Percentiles rank a stretch among this genome's conserved stretches.
phyloP scores from a whole-genome alignment of 2,329 filamentous ascomycete genomes.

The Apiospora sp. region DNA sequence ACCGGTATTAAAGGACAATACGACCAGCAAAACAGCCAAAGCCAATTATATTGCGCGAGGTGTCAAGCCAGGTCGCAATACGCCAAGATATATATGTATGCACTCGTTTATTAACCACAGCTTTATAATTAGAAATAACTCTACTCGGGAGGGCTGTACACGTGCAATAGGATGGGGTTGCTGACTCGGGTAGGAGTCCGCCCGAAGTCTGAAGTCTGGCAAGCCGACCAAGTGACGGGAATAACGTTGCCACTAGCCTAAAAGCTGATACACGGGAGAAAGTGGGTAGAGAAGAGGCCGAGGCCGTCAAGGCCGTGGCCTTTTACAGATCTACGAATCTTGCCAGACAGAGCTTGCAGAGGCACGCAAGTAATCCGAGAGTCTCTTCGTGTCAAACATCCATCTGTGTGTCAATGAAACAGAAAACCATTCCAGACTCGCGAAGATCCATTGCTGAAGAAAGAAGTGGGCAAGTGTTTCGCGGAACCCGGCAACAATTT shows the following conservation, averaged over 20 bases:
- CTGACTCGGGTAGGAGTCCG: conserved; percentile 7
- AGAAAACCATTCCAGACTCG: background rate
- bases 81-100: background rate
- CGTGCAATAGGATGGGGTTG: background rate
- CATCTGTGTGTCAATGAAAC: background rate
- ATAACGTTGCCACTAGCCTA: conserved; percentile 10
- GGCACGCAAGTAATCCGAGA: conserved; percentile 9
- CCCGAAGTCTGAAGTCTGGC: background rate
- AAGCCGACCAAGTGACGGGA: background rate
- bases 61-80: background rate
- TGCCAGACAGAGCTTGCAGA: background rate
- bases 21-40: background rate
- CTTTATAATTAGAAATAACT: background rate
- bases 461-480: conserved; percentile 18
- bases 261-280: conserved; percentile 19
- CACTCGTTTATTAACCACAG: background rate
- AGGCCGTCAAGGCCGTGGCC: conserved; percentile 2
- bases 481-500: conserved; percentile 18
- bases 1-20: background rate
- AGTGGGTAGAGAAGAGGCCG: conserved; percentile 1
- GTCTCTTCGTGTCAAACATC: background rate
- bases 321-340: conserved; percentile 4
- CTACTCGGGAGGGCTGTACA: background rate
- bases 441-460: background rate
- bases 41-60: background rate